Conservation (phyloP, 805 yeast genomes). For the Saturnispora gosingensis region DNA sequence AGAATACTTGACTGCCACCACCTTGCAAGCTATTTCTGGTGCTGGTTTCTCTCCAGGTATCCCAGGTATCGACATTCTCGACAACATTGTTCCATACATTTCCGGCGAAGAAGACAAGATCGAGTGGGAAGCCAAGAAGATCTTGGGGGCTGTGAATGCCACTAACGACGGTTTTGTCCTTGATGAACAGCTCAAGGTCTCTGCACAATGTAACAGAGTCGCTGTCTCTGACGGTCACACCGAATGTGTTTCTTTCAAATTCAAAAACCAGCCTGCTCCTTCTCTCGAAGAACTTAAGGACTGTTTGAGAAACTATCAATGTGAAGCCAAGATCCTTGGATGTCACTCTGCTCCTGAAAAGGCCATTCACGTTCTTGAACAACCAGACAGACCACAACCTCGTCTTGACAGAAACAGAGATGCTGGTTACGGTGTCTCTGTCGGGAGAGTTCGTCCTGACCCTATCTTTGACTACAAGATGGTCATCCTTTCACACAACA, state of each 20-base stretch:
- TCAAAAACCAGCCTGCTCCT: conserved; percentile 78
- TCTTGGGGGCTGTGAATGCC: conserved; percentile 57
- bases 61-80: conserved; percentile 87
- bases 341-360: conserved; percentile 92
- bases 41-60: conserved; percentile 99
- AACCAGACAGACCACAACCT: conserved; percentile 93
- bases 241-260: conserved; percentile 82
- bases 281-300: conserved; percentile 70
- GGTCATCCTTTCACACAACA: conserved; percentile 96
- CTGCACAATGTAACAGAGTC: conserved; percentile 95
- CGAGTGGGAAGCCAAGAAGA: conserved; percentile 97
- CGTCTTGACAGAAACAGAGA: conserved; percentile 95
- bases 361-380: conserved; percentile 86
- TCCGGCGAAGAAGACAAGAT: conserved; percentile 97
- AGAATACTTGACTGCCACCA: conserved; percentile 76
- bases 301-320: conserved; percentile 59
- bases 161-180: conserved; percentile 47
- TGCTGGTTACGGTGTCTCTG: conserved; percentile 86
- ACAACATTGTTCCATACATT: conserved; percentile 90
- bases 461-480: conserved; percentile 90
- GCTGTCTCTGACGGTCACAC: conserved; percentile 98
- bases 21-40: conserved; percentile 96
- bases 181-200: conserved; percentile 68
- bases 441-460: conserved; percentile 90
- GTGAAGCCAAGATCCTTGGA: conserved; percentile 72